Conservation (phyloP, 2,329 filamentous ascomycete species). For the Pseudonectria buxi region DNA sequence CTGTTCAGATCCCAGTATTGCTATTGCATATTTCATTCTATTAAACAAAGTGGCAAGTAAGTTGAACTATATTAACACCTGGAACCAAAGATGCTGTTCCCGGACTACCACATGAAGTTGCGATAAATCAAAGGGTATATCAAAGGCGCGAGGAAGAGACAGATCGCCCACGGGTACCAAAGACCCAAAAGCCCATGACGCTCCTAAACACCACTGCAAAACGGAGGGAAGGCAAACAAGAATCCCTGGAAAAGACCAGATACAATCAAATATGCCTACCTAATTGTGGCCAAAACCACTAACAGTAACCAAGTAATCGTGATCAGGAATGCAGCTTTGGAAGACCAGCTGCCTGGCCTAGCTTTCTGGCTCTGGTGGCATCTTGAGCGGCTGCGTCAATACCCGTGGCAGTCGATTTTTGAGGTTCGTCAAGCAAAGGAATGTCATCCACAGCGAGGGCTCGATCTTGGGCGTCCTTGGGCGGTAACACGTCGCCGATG, state of each 20-base stretch:
- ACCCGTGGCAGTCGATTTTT: conserved; percentile 30
- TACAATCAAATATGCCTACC: too few species aligned
- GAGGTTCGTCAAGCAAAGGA: conserved; percentile 46
- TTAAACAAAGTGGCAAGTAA: neutral
- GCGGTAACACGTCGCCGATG: conserved; percentile 7
- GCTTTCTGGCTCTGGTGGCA: conserved; percentile 41
- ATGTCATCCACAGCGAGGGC: conserved; percentile 44
- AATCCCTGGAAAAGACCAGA: too few species aligned
- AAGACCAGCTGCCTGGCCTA: conserved; percentile 12
- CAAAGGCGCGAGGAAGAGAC: too few species aligned
- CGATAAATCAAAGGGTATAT: too few species aligned
- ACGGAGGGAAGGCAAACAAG: too few species aligned
- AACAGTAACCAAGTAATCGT: too few species aligned
- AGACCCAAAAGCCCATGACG: too few species aligned
- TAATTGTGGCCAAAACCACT: too few species aligned
- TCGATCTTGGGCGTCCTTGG: conserved; percentile 15
- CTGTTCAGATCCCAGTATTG: too few species aligned
- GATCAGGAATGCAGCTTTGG: neutral
- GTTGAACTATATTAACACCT: neutral
- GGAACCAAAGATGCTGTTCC: neutral
- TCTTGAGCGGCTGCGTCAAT: conserved; percentile 40
- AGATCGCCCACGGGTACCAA: too few species aligned
- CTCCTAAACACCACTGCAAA: neutral
- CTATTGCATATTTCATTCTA: too few species aligned
- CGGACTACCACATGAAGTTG: neutral